phyloP scores from a whole-genome alignment of 495 filamentous ascomycete species.

The Talaromyces wortmannii region DNA sequence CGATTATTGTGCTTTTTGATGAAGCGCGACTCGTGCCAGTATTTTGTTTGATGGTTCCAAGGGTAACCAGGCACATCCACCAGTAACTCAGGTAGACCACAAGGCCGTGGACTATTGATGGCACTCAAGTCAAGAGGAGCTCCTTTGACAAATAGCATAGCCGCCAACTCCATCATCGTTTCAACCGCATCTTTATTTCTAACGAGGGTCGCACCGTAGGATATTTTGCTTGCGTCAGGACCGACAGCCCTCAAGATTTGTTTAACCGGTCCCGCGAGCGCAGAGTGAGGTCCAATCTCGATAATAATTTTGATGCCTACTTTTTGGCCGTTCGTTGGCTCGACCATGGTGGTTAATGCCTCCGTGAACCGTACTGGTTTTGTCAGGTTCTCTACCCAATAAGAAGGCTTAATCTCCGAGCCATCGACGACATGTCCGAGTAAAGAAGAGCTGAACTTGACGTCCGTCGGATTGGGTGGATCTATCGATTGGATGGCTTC shows the following conservation, averaged over 20 bases:
- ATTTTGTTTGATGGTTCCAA: conserved; percentile 23
- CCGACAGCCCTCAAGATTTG: conserved; percentile 12
- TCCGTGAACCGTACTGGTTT: conserved; percentile 29
- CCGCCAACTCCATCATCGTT: conserved; percentile 10
- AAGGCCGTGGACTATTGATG: not conserved
- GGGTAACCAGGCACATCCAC: conserved; percentile 24
- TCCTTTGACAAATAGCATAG: conserved; percentile 11
- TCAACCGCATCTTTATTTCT: conserved; percentile 14
- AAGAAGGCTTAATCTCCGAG: conserved; percentile 14
- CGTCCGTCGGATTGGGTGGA: too few relatives aligned
- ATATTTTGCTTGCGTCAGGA: not conserved
- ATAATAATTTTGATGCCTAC: conserved; percentile 26
- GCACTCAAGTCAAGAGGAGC: conserved; percentile 1
- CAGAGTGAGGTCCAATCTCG: conserved; percentile 45
- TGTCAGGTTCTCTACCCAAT: conserved; percentile 36
- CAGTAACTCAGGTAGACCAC: not conserved
- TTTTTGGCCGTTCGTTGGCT: not conserved
- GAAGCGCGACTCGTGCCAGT: conserved; percentile 14
- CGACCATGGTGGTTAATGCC: conserved; percentile 6
- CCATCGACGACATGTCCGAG: conserved; percentile 15
- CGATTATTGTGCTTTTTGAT: conserved; percentile 4
- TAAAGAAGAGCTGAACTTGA: conserved; percentile 29
- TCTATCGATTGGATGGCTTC: conserved; percentile 10
- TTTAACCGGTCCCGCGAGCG: conserved; percentile 29
- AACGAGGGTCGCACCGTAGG: conserved; percentile 18